phyloP scores from a whole-genome alignment of 164 flowering plant genomes.

The Nymphaea thermarum region DNA sequence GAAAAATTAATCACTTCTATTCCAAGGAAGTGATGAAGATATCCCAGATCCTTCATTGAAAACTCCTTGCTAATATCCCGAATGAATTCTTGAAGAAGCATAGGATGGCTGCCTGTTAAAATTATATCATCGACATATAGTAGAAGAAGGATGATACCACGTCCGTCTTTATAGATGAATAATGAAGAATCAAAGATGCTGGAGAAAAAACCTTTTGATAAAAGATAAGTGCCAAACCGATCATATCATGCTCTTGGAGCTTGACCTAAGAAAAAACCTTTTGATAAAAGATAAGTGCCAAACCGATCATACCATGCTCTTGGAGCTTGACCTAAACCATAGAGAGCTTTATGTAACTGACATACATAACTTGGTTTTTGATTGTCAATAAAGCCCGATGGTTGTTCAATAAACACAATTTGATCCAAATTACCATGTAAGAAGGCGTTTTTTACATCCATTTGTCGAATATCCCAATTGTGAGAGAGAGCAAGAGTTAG shows the following conservation, averaged over 20 bases:
- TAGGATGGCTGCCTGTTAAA: neutral
- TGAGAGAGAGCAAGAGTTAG: neutral
- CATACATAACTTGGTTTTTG: neutral
- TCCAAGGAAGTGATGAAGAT: neutral
- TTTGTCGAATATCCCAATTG: neutral
- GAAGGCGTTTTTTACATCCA: neutral
- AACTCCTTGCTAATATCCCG: neutral
- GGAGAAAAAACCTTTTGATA: neutral
- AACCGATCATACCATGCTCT: neutral
- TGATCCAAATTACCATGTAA: neutral
- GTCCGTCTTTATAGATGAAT: neutral
- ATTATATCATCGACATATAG: neutral
- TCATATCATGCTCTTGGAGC: neutral
- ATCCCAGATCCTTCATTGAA: neutral
- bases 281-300: neutral
- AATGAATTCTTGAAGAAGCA: neutral
- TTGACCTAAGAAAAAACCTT: neutral
- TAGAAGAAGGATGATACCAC: neutral
- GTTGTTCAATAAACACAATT: slow-evolving; percentile 1
- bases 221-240: neutral
- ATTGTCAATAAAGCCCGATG: neutral
- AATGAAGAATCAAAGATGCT: neutral
- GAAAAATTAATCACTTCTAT: too few relatives aligned
- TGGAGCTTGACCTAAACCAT: neutral
- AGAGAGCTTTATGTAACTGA: neutral